Base-by-base conservation (phyloP, 148 eudicot genomes). In the Euryodendron excelsum region DNA sequence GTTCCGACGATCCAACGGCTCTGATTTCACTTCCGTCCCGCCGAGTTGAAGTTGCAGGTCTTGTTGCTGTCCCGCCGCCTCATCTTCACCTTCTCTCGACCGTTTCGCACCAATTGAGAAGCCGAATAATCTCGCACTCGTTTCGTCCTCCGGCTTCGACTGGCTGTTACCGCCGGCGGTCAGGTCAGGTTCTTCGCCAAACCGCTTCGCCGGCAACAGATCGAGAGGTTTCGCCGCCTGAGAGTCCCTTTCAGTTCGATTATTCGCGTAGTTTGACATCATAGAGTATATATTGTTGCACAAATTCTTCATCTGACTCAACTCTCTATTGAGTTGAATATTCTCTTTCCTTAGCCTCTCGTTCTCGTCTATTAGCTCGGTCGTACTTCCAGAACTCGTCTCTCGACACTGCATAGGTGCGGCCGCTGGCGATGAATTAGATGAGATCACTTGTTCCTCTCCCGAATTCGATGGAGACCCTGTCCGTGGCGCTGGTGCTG, bases 381-480 rank as follows among this genome's bases (percentile, higher is more conserved):
- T 64, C 33, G 80, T 82, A 37, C 77, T 66, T 10, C 85, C 81
- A 30, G 81, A 75, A 63, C 61, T 59, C 62, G 36, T 48, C 28
- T 79, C 83, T 30, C 73, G 79, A n/a, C 59, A 60, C 30, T 83
- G 33, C 23, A 81, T 69, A 10, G 81, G 73, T 1, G 77, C 59
- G 5, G 77, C 78, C 2, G 84, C 77, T 1, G 93, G 90, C 10
- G 93, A 88, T n/a, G 93, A 89, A 44, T 81, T 89, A 9, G 94
- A 86, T 0, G 91, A 93, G 13, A 87, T 72, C 9, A 84, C 96
- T 66, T 93, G 98, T 59, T 93, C 98, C 0, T 93, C 98, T 21
- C 91, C 83, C 0, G 98, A 96, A 53, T 88, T 81, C 31, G 89
- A 69, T 0, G 90, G 86, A 9, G 94, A 85, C 14, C 79, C 80